Evolutionary conservation across 148 eudicot genomes (phyloP).

Genomic region (Agrostemma githago): DNA sequence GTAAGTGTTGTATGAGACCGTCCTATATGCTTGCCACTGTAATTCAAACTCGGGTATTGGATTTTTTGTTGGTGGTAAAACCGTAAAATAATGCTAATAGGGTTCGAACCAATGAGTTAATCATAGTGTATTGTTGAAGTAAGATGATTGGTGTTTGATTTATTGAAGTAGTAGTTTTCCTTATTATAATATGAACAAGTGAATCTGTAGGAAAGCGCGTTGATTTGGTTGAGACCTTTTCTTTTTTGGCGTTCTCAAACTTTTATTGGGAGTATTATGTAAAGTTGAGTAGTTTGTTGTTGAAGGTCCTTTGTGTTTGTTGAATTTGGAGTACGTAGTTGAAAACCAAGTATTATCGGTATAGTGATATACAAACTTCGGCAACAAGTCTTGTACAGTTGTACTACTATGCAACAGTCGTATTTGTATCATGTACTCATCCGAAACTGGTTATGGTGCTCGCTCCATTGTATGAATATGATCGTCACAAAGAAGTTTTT

Average conservation of each 20-base stretch:
- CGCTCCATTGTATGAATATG: background rate
- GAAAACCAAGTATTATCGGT: too few relatives aligned
- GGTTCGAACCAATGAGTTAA: too few relatives aligned
- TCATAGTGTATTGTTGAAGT: background rate
- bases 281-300: background rate
- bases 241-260: background rate
- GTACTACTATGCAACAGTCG: background rate
- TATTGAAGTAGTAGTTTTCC: background rate
- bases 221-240: background rate
- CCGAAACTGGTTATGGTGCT: background rate
- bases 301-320: background rate
- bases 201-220: constrained; percentile 1
- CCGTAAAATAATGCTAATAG: too few relatives aligned
- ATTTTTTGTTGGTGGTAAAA: too few relatives aligned
- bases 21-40: too few relatives aligned
- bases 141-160: background rate
- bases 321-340: too few relatives aligned
- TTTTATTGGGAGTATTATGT: background rate
- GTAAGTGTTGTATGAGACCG: too few relatives aligned
- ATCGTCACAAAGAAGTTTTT: background rate
- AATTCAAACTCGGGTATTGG: too few relatives aligned
- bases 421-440: background rate
- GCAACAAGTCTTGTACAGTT: background rate
- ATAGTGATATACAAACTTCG: too few relatives aligned
- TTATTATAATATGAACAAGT: background rate